Base-by-base conservation (phyloP, 129 eudicot species). In the Saposhnikovia divaricata region DNA sequence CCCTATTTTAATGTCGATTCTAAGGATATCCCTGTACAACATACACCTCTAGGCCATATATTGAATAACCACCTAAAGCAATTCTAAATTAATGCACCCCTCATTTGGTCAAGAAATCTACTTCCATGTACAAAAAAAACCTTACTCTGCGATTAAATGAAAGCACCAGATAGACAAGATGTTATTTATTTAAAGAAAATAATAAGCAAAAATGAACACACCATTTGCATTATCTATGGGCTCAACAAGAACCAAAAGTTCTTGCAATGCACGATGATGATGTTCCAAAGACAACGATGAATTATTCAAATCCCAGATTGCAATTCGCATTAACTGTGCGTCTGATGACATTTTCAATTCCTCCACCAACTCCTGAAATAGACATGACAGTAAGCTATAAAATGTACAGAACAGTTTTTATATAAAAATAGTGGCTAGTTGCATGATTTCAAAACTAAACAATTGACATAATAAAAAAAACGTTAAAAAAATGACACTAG, bases 181-280 rank as follows among this genome's bases (percentile, higher is more conserved):
- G 19, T 10, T 42, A 23, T 19, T 4, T 6, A 23, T 59, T 6
- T n/a, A 1, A 72, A 42, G 9, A 25, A 79, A 46, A 34, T 31
- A 45, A n/a, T 18, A 37, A 77, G 9, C 0, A 40, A 21, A 42
- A 16, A 1, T 18, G 21, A 4, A 59, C 91, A 78, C 80, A 93
- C 98, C 93, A 51, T 86, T 93, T 75, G 98, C 98, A 83, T 91
- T 94, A 83, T 94, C 97, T 38, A 91, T 91, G 27, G 92, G 89
- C 88, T 91, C 97, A 78, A 94, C 98, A 81, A 94, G 97, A 46
- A 91, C 48, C 86, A 90, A 76, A 77, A 94, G 98, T 70, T 94
- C 97, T 85, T 88, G 86, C 72, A 94, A 79, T 61, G 97, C 96
- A 84, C 87, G 97, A 48, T 78, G 90, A 61, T 72, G 97, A 74